Percentiles rank a stretch among this genome's conserved stretches.
Conservation (phyloP, 2,329 filamentous ascomycete species). For the Didymosphaeria variabile region DNA sequence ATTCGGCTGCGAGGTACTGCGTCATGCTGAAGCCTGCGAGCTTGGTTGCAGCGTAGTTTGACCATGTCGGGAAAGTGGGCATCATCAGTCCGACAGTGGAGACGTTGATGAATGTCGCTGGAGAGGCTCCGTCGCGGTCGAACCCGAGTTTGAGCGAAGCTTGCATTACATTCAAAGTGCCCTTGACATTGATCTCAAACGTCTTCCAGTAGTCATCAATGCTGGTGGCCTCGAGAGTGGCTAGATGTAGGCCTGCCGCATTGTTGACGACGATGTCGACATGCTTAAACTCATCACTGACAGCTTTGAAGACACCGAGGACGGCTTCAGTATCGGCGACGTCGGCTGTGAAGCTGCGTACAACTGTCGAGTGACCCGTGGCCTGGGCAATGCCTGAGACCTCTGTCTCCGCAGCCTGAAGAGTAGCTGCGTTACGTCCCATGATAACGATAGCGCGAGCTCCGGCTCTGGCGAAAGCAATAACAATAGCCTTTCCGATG, state of each 20-base stretch:
- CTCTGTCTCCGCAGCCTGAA: constrained; percentile 6
- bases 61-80: not conserved
- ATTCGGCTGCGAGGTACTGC: not conserved
- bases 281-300: not conserved
- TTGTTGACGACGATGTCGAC: constrained; percentile 11
- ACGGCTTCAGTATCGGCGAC: not conserved
- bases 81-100: not conserved
- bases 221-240: not conserved
- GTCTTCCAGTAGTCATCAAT: not conserved
- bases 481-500: constrained; percentile 11
- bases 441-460: constrained; percentile 20
- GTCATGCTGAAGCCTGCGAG: constrained; percentile 5
- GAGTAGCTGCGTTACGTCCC: constrained; percentile 28
- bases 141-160: not conserved
- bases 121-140: not conserved
- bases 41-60: not conserved
- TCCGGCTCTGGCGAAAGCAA: constrained; percentile 10
- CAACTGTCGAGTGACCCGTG: not conserved
- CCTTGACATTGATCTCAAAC: constrained; percentile 2
- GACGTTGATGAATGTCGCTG: constrained; percentile 6
- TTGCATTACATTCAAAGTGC: constrained; percentile 1
- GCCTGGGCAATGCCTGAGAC: not conserved
- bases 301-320: not conserved
- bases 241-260: not conserved
- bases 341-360: constrained; percentile 6